Conservation (phyloP, 345 rosid genomes). For the Carallia pectinifolia region DNA sequence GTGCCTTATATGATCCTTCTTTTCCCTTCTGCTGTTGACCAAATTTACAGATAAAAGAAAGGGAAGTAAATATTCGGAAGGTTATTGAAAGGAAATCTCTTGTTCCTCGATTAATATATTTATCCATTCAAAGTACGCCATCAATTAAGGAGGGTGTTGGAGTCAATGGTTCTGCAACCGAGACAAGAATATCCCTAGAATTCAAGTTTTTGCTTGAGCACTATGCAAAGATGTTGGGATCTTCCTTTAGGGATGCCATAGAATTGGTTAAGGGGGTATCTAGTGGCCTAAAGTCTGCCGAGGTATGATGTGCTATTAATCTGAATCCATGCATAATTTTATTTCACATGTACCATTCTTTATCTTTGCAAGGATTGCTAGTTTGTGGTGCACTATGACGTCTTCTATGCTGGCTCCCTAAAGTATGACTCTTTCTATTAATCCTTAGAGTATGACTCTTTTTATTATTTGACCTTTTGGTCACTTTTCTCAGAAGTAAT, state of each 20-base stretch:
- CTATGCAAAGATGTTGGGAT: slow-evolving; percentile 71
- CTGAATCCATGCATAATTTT: neutral
- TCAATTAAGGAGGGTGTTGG: slow-evolving; percentile 55
- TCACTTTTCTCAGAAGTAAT: no score
- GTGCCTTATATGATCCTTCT: neutral
- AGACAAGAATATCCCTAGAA: slow-evolving; percentile 49
- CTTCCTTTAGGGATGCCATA: slow-evolving; percentile 60
- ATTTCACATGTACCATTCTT: neutral
- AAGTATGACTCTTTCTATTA: no score
- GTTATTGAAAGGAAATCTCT: slow-evolving; percentile 68
- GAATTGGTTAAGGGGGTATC: slow-evolving; percentile 54
- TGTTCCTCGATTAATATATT: slow-evolving; percentile 78
- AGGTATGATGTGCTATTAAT: slow-evolving; percentile 42
- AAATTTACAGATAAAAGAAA: slow-evolving; percentile 52
- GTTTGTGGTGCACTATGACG: no score
- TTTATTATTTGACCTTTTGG: no score
- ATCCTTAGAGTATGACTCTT: no score
- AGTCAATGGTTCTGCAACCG: slow-evolving; percentile 57
- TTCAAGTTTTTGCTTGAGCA: slow-evolving; percentile 68
- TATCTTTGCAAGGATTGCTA: neutral
- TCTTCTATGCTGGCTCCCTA: no score
- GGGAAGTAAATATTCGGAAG: slow-evolving; percentile 54
- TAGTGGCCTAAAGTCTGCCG: slow-evolving; percentile 48
- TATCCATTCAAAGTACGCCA: slow-evolving; percentile 71
- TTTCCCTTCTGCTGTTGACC: slow-evolving; percentile 10